Conservation (phyloP, 768 basidiomycete genomes). For the Trametes maxima region DNA sequence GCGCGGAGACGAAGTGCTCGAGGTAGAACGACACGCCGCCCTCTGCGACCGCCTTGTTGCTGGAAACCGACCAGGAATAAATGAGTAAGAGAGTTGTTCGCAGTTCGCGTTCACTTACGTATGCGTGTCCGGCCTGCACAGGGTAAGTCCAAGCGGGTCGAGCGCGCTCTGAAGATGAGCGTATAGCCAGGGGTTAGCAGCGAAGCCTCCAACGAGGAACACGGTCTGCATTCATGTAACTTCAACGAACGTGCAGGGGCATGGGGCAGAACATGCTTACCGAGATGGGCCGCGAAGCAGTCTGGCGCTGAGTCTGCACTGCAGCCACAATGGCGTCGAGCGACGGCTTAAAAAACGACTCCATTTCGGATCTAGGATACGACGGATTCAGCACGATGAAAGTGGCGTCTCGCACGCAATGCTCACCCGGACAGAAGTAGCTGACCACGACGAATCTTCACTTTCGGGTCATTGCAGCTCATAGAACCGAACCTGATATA, state of each 20-base stretch:
- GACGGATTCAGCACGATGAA: too few species aligned
- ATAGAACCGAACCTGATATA: conserved; percentile 48
- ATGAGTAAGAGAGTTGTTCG: not conserved
- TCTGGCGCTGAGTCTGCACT: conserved; percentile 10
- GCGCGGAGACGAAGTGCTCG: conserved; percentile 50
- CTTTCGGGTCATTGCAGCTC: conserved; percentile 42
- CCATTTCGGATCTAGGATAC: conserved; percentile 36
- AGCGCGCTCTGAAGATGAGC: conserved; percentile 68
- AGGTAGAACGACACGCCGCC: conserved; percentile 47
- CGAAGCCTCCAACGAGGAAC: conserved; percentile 82
- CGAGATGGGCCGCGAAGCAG: not conserved
- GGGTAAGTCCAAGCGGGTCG: conserved; percentile 50
- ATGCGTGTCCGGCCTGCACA: conserved; percentile 77
- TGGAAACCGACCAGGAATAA: conserved; percentile 25
- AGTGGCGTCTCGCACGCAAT: not conserved
- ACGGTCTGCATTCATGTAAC: conserved; percentile 58
- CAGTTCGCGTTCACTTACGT: conserved; percentile 47
- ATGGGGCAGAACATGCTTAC: not conserved
- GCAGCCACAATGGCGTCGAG: conserved; percentile 39
- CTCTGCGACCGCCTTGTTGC: conserved; percentile 57
- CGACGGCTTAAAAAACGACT: conserved; percentile 48
- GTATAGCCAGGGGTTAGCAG: conserved; percentile 80
- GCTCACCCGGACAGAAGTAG: conserved; percentile 43
- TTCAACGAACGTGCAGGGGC: not conserved
- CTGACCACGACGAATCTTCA: conserved; percentile 43